phyloP scores from a whole-genome alignment of 164 flowering plant species.

The Magnolia officinalis region DNA sequence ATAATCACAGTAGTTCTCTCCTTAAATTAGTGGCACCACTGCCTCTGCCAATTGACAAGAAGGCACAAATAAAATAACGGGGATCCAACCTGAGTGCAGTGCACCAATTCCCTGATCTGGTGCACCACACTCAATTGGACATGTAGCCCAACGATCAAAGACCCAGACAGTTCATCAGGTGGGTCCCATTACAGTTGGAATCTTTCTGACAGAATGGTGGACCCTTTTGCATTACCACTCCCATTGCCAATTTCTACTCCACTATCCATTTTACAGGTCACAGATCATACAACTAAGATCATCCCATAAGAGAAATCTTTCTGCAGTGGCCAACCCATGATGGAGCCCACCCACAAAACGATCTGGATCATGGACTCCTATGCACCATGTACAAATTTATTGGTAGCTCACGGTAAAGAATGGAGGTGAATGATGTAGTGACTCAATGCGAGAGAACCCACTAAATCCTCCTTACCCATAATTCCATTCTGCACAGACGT shows the following conservation, averaged over 20 bases:
- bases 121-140: not conserved
- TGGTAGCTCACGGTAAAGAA: not conserved
- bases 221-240: too few species aligned
- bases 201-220: too few species aligned
- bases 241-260: too few species aligned
- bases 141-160: not conserved
- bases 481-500: conserved; percentile 97
- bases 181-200: not conserved
- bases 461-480: conserved; percentile 56
- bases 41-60: not conserved
- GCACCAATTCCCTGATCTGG: not conserved
- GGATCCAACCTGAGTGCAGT: not conserved
- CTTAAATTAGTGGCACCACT: not conserved
- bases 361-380: not conserved
- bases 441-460: not conserved
- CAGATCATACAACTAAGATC: too few species aligned
- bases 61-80: too few species aligned
- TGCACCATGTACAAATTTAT: not conserved
- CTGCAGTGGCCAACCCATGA: not conserved
- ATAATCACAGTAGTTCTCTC: not conserved
- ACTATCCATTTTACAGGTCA: too few species aligned
- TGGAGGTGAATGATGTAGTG: not conserved
- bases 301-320: too few species aligned
- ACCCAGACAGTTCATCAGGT: not conserved
- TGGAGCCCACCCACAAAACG: not conserved